These are phyloP conservation scores for Microsporum ferrugineum DNA, from an alignment of 2,329 filamentous ascomycete genomes.

Conservation along the genomic window DNA sequence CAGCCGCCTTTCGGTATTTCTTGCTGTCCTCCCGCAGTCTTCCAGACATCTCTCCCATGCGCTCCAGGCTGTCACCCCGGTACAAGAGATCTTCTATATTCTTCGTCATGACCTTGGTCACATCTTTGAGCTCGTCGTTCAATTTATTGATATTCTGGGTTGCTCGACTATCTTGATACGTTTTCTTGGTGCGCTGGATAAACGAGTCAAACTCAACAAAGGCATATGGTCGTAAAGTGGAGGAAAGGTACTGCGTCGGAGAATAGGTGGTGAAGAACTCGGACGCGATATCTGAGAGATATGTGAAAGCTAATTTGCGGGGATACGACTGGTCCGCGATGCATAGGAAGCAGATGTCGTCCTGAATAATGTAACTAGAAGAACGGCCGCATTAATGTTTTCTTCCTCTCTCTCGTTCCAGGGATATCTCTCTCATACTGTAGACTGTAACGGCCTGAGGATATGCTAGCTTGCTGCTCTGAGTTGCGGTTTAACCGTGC, in stretches of 20 bases:
- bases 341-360: conserved; percentile 79
- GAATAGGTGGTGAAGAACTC: conserved; percentile 87
- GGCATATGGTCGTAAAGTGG: conserved; percentile 75
- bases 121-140: conserved; percentile 93
- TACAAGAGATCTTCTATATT: conserved; percentile 98
- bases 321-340: conserved; percentile 91
- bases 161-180: conserved; percentile 85
- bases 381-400: conserved; percentile 2
- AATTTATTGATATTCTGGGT: conserved; percentile 87
- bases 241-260: conserved; percentile 57
- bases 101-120: conserved; percentile 99
- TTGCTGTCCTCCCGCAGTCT: conserved; percentile 81
- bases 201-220: conserved; percentile 98
- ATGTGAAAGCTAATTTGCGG: conserved; percentile 95
- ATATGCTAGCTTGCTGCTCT: conserved; percentile 83
- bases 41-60: conserved; percentile 91
- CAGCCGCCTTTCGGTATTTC: conserved; percentile 86
- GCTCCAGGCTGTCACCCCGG: conserved; percentile 81
- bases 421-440: conserved; percentile 51
- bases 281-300: conserved; percentile 79
- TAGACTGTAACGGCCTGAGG: conserved; percentile 69
- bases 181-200: conserved; percentile 82
- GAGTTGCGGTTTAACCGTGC: conserved; percentile 79
- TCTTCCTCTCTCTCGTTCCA: neutral
- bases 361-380: conserved; percentile 67